Base-by-base conservation (phyloP, 192 early-diverging fungal genomes). In the Mortierella claussenii region DNA sequence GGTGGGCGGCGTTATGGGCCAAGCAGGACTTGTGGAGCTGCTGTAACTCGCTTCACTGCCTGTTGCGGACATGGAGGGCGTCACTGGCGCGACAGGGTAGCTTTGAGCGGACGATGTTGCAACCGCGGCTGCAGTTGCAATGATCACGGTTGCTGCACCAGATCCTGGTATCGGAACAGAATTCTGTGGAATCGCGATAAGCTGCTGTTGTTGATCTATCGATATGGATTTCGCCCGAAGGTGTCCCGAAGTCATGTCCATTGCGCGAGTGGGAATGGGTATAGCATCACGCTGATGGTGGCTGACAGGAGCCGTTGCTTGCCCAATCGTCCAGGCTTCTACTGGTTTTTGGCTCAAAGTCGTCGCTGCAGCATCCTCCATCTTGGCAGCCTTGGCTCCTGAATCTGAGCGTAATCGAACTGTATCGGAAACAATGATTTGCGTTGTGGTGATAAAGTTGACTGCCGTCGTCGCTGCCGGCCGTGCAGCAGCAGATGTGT, bases 251-350 rank as follows among this genome's bases (percentile, higher is more conserved):
- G 64, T 46, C 17, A 55, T 52, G 8, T 60, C 50, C n/a, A 75
- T 11, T 1, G 63, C 62, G 1, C 63, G 71, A 17, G 71, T 46
- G 32, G 71, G 36, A 40, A 67, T 54, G 26, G 73, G 73, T 55
- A 76, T 59, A 31, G 65, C 59, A 18, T 75, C 70, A 34, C 70
- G 70, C 18, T 50, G 62, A 26, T 75, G 62, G 10, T 27, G 21
- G n/a, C 26, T 37, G 15, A 49, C 7, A 20, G 57, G 36, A 11
- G 33, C 26, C 13, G 63, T 42, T 4, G 73, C 57, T 20, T 48
- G 53, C 9, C 73, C 73, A 36, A 76, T 76, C 4, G 57, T 67
- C 73, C 73, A 76, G 18, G 50, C 53, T 21, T 76, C 73, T 4
- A 76, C 37, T 0, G 73, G 73, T 11, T 60, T 75, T 10, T 52